A percentile compares a stretch with the other conserved stretches of the same genome.
phyloP scores from a whole-genome alignment of 2,329 filamentous ascomycete species.

The Paraconiothyrium sp. region DNA sequence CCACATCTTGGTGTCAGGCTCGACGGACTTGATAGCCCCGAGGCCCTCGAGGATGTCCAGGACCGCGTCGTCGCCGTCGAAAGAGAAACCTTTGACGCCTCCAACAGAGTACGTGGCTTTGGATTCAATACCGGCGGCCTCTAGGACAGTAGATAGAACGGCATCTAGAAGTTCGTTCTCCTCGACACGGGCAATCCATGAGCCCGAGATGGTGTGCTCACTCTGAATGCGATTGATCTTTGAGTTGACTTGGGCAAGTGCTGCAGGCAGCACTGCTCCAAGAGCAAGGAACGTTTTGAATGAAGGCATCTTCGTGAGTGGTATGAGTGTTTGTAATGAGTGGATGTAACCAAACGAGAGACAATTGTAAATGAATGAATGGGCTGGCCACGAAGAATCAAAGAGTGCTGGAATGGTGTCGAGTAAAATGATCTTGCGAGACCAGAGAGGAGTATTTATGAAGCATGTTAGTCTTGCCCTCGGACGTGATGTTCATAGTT shows the following conservation, averaged over 20 bases:
- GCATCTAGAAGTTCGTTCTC: slow-evolving; percentile 2
- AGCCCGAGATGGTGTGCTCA: slow-evolving; percentile 4
- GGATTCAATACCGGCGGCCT: background rate
- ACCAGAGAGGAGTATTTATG: background rate
- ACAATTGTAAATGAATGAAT: background rate
- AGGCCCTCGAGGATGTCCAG: slow-evolving; percentile 7
- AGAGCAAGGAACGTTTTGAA: slow-evolving; percentile 1
- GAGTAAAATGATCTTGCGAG: background rate
- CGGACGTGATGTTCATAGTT: background rate
- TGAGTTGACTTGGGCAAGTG: background rate
- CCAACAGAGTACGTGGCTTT: slow-evolving; percentile 3
- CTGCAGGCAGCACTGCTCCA: slow-evolving; percentile 4
- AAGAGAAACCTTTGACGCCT: slow-evolving; percentile 4
- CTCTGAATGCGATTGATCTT: slow-evolving; percentile 9
- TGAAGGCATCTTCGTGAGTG: slow-evolving; percentile 1
- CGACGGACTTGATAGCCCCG: slow-evolving; percentile 9
- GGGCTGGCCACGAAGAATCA: background rate
- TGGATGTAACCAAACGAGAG: background rate
- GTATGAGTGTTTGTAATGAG: background rate
- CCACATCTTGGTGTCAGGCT: slow-evolving; percentile 1
- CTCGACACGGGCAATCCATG: slow-evolving; percentile 9
- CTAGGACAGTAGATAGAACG: slow-evolving; percentile 5
- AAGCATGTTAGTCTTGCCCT: background rate
- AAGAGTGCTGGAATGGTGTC: background rate
- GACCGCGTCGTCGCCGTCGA: slow-evolving; percentile 4